Evolutionary conservation across 1,284 basidiomycete genomes (phyloP).

Genomic region (Cryptococcus sp.): DNA sequence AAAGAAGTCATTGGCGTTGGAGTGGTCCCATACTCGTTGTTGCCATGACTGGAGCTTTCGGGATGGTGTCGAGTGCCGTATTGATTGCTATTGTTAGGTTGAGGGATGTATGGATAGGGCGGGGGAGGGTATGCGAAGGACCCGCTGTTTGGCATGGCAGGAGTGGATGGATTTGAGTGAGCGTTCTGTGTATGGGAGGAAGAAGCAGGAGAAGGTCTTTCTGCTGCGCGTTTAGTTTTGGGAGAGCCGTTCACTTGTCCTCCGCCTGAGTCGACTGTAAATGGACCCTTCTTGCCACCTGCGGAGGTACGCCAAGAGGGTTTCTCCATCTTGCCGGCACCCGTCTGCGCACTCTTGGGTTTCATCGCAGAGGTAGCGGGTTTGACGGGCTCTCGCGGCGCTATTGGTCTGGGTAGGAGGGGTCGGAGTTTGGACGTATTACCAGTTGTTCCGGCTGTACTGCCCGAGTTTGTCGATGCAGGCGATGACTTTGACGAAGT

Average conservation of each 20-base stretch:
- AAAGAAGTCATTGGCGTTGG: conserved; percentile 31
- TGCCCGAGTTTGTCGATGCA: conserved; percentile 26
- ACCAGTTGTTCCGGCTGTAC: conserved; percentile 19
- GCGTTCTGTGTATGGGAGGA: conserved; percentile 14
- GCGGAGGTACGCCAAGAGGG: conserved; percentile 36
- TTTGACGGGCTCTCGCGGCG: conserved; percentile 23
- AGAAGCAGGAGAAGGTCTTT: conserved; percentile 19
- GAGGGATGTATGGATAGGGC: conserved; percentile 17
- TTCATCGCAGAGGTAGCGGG: conserved; percentile 8
- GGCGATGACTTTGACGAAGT: conserved; percentile 46
- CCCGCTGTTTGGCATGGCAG: conserved; percentile 17
- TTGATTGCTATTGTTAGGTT: conserved; percentile 6
- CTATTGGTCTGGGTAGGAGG: conserved; percentile 45
- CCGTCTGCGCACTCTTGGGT: conserved; percentile 5
- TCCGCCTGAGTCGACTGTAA: conserved; percentile 49
- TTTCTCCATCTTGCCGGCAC: conserved; percentile 42
- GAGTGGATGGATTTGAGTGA: conserved; percentile 27
- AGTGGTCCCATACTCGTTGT: conserved; percentile 25
- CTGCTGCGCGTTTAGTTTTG: conserved; percentile 7
- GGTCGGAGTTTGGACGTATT: conserved; percentile 36
- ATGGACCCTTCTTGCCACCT: conserved; percentile 47
- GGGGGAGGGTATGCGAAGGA: conserved; percentile 22
- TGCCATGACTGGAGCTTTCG: conserved; percentile 24
- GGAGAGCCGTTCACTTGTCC: conserved; percentile 12
- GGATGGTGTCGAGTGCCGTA: conserved; percentile 15